Conservation (phyloP, 257 asterid species). For the Ballota nigra region DNA sequence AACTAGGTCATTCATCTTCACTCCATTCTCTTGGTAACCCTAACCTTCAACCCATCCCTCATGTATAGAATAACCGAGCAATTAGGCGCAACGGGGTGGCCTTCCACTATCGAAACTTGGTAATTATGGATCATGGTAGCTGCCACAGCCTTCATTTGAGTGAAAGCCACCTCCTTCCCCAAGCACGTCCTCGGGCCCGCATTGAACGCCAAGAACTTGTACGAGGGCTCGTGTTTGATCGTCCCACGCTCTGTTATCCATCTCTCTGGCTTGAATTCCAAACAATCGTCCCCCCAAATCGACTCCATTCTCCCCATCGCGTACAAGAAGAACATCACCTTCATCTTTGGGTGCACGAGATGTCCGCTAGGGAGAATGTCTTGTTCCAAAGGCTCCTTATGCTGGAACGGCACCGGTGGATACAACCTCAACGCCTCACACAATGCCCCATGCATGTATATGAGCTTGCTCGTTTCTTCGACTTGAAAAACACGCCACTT, state of each 20-base stretch:
- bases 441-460: constrained; percentile 56
- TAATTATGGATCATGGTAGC: constrained; percentile 52
- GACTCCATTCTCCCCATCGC: constrained; percentile 74
- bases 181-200: constrained; percentile 78
- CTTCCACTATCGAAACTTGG: constrained; percentile 36
- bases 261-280: constrained; percentile 65
- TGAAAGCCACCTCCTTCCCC: constrained; percentile 64
- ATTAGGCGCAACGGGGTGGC: constrained; percentile 45
- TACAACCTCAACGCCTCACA: constrained; percentile 60
- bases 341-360: constrained; percentile 48
- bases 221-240: constrained; percentile 64
- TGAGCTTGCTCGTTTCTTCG: constrained; percentile 38
- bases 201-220: constrained; percentile 69
- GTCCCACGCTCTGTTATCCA: constrained; percentile 66
- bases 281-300: constrained; percentile 61
- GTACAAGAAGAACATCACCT: constrained; percentile 42
- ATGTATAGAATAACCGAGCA: constrained; percentile 58
- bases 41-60: constrained; percentile 58
- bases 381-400: constrained; percentile 40
- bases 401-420: constrained; percentile 76
- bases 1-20: neutral
- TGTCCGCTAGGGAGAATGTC: constrained; percentile 64
- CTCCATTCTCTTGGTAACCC: constrained; percentile 41
- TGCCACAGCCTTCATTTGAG: constrained; percentile 56
- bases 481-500: constrained; percentile 32